Percentiles rank a stretch among this genome's conserved stretches.
Evolutionary conservation across 345 rosid species (phyloP).

Genomic region (Eucalyptus pauciflora): DNA sequence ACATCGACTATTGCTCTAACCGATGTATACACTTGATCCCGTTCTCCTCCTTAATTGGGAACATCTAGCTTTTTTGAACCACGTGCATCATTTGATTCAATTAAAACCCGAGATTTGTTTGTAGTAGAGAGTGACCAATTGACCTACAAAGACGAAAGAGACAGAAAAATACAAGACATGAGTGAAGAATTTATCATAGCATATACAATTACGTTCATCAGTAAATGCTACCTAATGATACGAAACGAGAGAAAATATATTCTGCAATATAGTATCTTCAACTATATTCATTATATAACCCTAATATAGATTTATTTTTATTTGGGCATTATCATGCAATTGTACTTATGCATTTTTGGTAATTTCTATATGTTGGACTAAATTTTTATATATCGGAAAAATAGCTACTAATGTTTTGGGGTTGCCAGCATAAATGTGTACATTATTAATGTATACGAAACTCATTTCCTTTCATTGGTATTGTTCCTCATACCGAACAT

Average conservation of each 20-base stretch:
- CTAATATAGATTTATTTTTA: neutral
- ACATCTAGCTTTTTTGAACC: neutral
- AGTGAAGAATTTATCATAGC: neutral
- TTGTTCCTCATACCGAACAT: neutral
- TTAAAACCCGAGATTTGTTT: neutral
- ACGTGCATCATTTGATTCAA: neutral
- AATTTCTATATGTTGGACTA: neutral
- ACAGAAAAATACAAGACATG: neutral
- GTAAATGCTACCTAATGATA: accelerated
- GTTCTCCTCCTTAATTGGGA: neutral
- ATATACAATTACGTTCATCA: neutral
- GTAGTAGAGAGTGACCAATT: neutral
- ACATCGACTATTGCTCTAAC: neutral
- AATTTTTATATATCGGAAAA: neutral
- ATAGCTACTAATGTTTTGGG: neutral
- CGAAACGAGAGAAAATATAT: neutral
- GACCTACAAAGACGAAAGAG: neutral
- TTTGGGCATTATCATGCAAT: neutral
- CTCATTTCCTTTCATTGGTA: neutral
- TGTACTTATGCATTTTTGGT: neutral
- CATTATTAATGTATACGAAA: neutral
- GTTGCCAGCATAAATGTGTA: neutral
- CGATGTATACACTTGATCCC: neutral
- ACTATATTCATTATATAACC: neutral
- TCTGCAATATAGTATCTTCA: neutral